A percentile compares a stretch with the other conserved stretches of the same genome.
phyloP scores from a whole-genome alignment of 345 rosid genomes.

The Trapa incisa region DNA sequence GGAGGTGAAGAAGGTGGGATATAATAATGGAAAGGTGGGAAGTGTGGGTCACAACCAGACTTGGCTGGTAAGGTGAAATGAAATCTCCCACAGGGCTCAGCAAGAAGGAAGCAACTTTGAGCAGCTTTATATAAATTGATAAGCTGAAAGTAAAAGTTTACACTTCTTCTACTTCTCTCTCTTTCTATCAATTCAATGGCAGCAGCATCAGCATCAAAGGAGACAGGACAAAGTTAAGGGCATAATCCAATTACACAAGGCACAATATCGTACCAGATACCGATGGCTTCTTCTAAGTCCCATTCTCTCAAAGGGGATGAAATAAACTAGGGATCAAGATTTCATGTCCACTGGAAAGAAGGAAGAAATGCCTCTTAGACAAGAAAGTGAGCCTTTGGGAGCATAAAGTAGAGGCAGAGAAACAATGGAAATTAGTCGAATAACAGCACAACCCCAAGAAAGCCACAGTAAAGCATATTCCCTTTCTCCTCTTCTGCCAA shows the following conservation, averaged over 20 bases:
- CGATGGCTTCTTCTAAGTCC: constrained; percentile 14
- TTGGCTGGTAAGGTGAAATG: constrained; percentile 22
- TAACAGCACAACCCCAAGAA: constrained; percentile 40
- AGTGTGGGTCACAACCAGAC: constrained; percentile 36
- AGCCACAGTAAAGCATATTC: constrained; percentile 55
- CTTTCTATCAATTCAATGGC: background rate
- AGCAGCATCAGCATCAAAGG: background rate
- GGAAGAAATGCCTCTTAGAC: constrained; percentile 40
- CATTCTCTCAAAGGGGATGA: background rate
- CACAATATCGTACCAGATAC: constrained; percentile 58
- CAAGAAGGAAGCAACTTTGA: constrained; percentile 47
- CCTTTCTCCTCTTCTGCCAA: constrained; percentile 23
- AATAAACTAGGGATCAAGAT: background rate
- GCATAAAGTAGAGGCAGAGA: constrained; percentile 57
- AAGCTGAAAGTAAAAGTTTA: constrained; percentile 39
- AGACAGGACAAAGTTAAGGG: constrained; percentile 7
- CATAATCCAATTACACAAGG: constrained; percentile 35
- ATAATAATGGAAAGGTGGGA: constrained; percentile 14
- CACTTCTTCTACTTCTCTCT: constrained; percentile 10
- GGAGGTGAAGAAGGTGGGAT: constrained; percentile 4
- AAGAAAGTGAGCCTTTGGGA: constrained; percentile 87
- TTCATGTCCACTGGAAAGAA: constrained; percentile 26
- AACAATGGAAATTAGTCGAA: constrained; percentile 43
- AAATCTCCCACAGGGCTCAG: constrained; percentile 52
- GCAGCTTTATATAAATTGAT: constrained; percentile 55